phyloP scores from a whole-genome alignment of 768 basidiomycete genomes.

The Polyporus arcularius region DNA sequence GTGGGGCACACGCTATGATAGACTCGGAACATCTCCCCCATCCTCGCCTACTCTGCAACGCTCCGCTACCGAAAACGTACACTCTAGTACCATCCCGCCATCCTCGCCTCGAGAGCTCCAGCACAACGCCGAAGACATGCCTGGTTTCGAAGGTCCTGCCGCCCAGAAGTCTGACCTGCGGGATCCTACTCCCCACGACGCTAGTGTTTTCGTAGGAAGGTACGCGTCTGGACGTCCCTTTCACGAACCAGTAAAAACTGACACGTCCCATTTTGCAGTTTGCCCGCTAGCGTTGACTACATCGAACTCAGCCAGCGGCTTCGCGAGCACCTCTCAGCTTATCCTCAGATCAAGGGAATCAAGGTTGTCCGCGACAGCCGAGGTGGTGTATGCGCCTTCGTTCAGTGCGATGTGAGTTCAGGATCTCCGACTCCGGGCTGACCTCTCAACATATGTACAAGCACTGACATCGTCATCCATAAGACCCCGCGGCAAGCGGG shows the following conservation, averaged over 20 bases:
- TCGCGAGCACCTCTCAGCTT: slow-evolving; percentile 64
- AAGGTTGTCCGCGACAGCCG: slow-evolving; percentile 74
- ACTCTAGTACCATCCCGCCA: background rate
- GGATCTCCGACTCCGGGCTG: background rate
- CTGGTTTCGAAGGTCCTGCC: background rate
- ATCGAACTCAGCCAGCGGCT: slow-evolving; percentile 61
- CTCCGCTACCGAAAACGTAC: slow-evolving; percentile 21
- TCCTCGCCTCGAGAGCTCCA: background rate
- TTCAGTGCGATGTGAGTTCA: slow-evolving; percentile 73
- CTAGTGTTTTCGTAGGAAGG: slow-evolving; percentile 88
- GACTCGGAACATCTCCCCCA: slow-evolving; percentile 54
- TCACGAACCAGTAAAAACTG: background rate
- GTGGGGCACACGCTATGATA: slow-evolving; percentile 77
- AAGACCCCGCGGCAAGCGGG: slow-evolving; percentile 63
- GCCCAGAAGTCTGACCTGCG: background rate
- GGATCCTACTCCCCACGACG: slow-evolving; percentile 48
- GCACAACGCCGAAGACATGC: background rate
- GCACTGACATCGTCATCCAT: background rate
- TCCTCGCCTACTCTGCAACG: slow-evolving; percentile 39
- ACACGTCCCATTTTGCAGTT: slow-evolving; percentile 39
- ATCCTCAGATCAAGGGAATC: slow-evolving; percentile 65
- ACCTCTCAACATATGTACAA: background rate
- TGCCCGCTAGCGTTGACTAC: slow-evolving; percentile 70
- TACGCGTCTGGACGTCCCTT: slow-evolving; percentile 29
- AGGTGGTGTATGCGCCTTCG: slow-evolving; percentile 81